phyloP scores from a whole-genome alignment of 176 grass and related monocot genomes.

The Eremochloa ophiuroides region DNA sequence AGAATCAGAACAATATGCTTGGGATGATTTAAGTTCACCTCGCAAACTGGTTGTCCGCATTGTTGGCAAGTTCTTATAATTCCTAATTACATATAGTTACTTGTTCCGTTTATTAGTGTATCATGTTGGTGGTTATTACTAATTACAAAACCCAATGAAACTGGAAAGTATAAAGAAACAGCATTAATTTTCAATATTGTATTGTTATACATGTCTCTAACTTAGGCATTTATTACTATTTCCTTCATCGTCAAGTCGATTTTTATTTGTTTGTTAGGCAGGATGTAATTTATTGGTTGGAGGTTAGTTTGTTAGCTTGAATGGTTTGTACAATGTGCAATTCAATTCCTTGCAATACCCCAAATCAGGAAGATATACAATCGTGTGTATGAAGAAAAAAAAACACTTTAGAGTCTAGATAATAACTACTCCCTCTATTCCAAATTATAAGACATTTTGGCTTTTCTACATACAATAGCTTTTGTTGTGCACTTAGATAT shows the following conservation, averaged over 20 bases:
- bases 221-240: neutral
- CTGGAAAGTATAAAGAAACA: neutral
- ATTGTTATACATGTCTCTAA: neutral
- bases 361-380: neutral
- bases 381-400: neutral
- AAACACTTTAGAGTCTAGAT: neutral
- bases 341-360: neutral
- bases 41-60: conserved; percentile 72
- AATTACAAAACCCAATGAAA: neutral
- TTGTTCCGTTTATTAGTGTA: conserved; percentile 5
- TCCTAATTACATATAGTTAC: conserved; percentile 24
- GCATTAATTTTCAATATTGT: neutral
- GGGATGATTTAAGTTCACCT: conserved; percentile 82
- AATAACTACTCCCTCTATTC: neutral
- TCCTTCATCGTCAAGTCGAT: neutral
- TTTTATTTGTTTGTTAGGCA: neutral
- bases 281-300: neutral
- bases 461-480: neutral
- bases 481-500: neutral
- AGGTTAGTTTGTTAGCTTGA: neutral
- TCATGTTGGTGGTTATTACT: conserved; percentile 23
- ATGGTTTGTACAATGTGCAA: neutral
- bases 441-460: neutral
- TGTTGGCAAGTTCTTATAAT: conserved; percentile 44
- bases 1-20: conserved; percentile 61